phyloP scores from a whole-genome alignment of 495 filamentous ascomycete species.

The Penicillium nucicola region DNA sequence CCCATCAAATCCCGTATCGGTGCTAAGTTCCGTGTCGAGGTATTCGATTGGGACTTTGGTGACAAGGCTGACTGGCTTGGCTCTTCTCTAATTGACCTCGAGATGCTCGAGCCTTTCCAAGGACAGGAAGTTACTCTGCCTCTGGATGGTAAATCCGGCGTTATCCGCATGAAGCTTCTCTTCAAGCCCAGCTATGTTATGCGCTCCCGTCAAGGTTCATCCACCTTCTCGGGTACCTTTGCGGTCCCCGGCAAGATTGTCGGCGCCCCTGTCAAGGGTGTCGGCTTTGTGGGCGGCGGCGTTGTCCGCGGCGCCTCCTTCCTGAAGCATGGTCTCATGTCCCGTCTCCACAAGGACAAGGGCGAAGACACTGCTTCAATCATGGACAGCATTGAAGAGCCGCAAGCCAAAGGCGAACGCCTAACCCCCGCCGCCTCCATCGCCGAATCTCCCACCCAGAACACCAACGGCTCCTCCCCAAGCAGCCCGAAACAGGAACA shows the following conservation, averaged over 20 bases:
- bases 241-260: conserved; percentile 88
- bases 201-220: conserved; percentile 82
- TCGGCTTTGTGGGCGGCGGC: conserved; percentile 72
- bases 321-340: conserved; percentile 73
- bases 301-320: conserved; percentile 87
- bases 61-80: conserved; percentile 88
- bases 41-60: conserved; percentile 95
- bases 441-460: conserved; percentile 28
- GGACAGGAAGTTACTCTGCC: conserved; percentile 66
- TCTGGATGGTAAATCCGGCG: conserved; percentile 86
- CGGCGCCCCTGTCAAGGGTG: conserved; percentile 89
- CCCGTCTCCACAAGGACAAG: conserved; percentile 51
- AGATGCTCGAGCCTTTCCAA: conserved; percentile 79
- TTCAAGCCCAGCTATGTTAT: conserved; percentile 94
- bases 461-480: conserved; percentile 33
- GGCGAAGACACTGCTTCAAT: conserved; percentile 51
- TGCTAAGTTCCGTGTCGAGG: conserved; percentile 77
- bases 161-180: conserved; percentile 76
- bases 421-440: conserved; percentile 34
- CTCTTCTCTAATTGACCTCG: conserved; percentile 71
- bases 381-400: conserved; percentile 25
- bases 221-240: conserved; percentile 92
- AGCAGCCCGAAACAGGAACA: conserved; percentile 47
- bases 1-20: conserved; percentile 77
- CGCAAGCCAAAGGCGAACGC: conserved; percentile 28